Conservation (phyloP, 805 yeast species). For the Cyberlindnera euphorbiiphila region DNA sequence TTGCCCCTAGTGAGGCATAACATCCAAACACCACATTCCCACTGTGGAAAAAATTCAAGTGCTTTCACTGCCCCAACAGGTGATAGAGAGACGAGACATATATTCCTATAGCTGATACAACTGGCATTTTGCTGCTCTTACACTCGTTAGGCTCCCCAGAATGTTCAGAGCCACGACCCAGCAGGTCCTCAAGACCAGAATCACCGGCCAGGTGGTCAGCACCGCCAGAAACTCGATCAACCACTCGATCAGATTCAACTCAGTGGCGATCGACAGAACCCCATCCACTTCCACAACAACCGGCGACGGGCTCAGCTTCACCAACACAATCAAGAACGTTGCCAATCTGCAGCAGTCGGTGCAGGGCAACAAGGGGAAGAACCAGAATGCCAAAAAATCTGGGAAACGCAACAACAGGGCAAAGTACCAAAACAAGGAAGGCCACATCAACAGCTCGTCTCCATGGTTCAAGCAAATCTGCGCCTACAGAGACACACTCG, state of each 20-base stretch:
- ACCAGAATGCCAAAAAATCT: slow-evolving; percentile 9
- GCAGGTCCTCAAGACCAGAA: slow-evolving; percentile 31
- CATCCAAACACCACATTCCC: too few relatives aligned
- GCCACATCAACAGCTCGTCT: slow-evolving; percentile 24
- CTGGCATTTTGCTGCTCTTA: too few relatives aligned
- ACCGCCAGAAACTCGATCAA: slow-evolving; percentile 36
- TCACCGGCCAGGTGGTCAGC: slow-evolving; percentile 37
- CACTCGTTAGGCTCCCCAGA: too few relatives aligned
- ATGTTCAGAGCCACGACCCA: slow-evolving; percentile 27
- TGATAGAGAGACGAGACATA: too few relatives aligned
- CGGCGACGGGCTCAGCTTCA: slow-evolving; percentile 20
- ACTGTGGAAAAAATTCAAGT: too few relatives aligned
- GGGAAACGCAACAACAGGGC: slow-evolving; percentile 17
- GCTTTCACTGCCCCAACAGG: too few relatives aligned
- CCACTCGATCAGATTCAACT: slow-evolving; percentile 36
- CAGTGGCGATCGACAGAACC: slow-evolving; percentile 32
- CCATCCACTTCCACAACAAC: slow-evolving; percentile 19
- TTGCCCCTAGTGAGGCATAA: too few relatives aligned
- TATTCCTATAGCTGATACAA: too few relatives aligned
- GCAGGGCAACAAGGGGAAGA: slow-evolving; percentile 2
- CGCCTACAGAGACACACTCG: slow-evolving; percentile 49
- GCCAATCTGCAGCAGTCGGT: slow-evolving; percentile 22
- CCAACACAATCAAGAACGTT: slow-evolving; percentile 31
- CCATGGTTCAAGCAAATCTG: slow-evolving; percentile 48
- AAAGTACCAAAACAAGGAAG: slow-evolving; percentile 24